Evolutionary conservation across 1,284 basidiomycete species (phyloP), one percentile per base, ranked within the genome.

Genomic region (Pseudozyma hubeiensis): DNA sequence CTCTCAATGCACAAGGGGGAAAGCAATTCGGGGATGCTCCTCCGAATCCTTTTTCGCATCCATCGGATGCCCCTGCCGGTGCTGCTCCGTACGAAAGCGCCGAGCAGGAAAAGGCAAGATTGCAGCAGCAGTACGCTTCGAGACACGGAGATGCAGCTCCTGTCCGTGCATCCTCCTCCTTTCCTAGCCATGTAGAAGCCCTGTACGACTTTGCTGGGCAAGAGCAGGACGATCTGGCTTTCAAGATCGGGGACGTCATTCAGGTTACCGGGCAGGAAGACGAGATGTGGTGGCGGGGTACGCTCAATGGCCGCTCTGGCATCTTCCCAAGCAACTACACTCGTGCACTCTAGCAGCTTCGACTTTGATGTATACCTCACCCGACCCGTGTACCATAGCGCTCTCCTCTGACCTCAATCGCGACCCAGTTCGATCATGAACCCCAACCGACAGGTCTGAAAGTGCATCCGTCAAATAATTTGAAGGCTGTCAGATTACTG

Each of bases 281-380:
- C 46, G 66, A 70, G 13, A 65, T 57, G 58, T 75, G 66, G 72
- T 75, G 72, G 72, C 57, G 50, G 5, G 72, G 72, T 31, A 41
- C 47, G 5, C 19, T 69, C 16, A 39, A 40, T 17, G 59, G 51
- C 31, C 66, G 66, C n/a, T 50, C 56, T 1, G 72, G 72, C 17
- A 70, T 75, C 53, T 70, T 75, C 17, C 72, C 72, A 1, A 45
- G 30, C 1, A 75, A 59, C 53, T 75, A 75, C 37, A 48, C 43
- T 24, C 44, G 54, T 7, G 29, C 62, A 6, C 35, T 73, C 7
- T 72, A 8, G 16, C 3, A 7, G 11, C 16, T 5, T 41, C 3
- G 5, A 14, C 35, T 37, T 37, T 4, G 24, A 24, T 24, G 24
- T 24, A 24, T 24, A 24, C 24, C 24, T 24, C 24, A 24, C 24